These are phyloP conservation scores for Berkeleyomyces basicola DNA, from an alignment of 2,329 filamentous ascomycete genomes.

Conservation along the genomic window DNA sequence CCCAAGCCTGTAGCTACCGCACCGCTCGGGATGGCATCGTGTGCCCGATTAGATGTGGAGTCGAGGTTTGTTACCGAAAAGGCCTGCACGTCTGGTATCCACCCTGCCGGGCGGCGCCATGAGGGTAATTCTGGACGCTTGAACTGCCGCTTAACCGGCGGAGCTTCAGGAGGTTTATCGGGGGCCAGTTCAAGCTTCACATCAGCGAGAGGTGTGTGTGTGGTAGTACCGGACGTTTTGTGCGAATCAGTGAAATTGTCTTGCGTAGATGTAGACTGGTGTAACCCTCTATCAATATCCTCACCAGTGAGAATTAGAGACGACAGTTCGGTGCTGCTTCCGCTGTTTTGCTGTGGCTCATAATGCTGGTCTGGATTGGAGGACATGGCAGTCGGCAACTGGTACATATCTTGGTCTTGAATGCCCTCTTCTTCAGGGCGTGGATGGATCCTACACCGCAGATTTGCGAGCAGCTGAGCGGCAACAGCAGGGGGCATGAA, in stretches of 20 bases:
- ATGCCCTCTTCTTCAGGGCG: conserved; percentile 15
- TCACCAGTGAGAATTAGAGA: background rate
- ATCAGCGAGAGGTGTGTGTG: background rate
- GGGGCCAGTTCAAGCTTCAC: too few relatives aligned
- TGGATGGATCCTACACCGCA: conserved; percentile 24
- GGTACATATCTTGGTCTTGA: background rate
- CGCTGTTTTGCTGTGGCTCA: background rate
- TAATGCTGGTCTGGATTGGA: background rate
- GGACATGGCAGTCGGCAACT: background rate
- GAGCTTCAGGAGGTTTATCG: background rate
- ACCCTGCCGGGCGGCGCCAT: background rate
- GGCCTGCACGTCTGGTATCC: background rate
- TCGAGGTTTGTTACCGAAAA: conserved; percentile 4
- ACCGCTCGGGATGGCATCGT: background rate
- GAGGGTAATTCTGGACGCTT: background rate
- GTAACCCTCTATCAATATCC: background rate
- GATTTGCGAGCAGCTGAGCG: conserved; percentile 40
- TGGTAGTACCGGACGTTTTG: background rate
- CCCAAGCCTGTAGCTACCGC: conserved; percentile 12
- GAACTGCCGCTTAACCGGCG: background rate
- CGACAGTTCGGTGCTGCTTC: background rate
- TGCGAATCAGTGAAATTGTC: background rate
- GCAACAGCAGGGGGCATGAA: conserved; percentile 41
- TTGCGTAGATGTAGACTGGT: background rate
- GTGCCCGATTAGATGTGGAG: background rate